Conservation (phyloP, 1,284 basidiomycete species). For the Apiotrichum veenhuisii region DNA sequence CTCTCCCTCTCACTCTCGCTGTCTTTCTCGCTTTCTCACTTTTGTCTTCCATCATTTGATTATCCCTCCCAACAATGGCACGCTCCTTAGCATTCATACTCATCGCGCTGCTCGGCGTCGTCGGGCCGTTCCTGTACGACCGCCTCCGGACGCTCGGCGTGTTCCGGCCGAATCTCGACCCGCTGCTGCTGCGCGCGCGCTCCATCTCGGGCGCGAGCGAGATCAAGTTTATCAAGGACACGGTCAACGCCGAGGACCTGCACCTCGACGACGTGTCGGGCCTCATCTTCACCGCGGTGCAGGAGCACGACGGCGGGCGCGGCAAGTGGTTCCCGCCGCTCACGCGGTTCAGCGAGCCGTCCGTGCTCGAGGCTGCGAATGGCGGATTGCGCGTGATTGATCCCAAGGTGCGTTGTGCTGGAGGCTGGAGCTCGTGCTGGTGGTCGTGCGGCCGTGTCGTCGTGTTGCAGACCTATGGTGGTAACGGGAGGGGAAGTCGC, state of each 20-base stretch:
- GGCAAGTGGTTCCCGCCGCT: slow-evolving; percentile 39
- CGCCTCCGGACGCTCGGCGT: slow-evolving; percentile 12
- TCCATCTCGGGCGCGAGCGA: neutral
- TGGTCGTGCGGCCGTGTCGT: too few relatives aligned
- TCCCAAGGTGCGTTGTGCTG: slow-evolving; percentile 23
- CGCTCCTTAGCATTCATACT: neutral
- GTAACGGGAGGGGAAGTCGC: too few relatives aligned
- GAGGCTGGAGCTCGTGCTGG: too few relatives aligned
- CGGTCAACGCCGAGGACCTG: slow-evolving; percentile 20
- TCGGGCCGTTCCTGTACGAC: slow-evolving; percentile 9
- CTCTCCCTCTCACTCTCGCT: neutral
- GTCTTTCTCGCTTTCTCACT: neutral
- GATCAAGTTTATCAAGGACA: slow-evolving; percentile 9
- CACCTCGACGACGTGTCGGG: slow-evolving; percentile 6
- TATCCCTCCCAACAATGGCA: slow-evolving; percentile 8
- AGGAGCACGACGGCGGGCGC: slow-evolving; percentile 12
- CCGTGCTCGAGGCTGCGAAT: slow-evolving; percentile 2
- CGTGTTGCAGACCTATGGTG: too few relatives aligned
- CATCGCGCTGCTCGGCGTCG: slow-evolving; percentile 4
- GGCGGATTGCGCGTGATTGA: slow-evolving; percentile 27
- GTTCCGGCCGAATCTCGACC: slow-evolving; percentile 8
- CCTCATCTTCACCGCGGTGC: slow-evolving; percentile 14
- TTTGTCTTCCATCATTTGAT: too few relatives aligned
- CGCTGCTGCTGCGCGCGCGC: neutral
- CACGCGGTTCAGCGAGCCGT: slow-evolving; percentile 15